Evolutionary conservation across 139 green algal genomes (phyloP).

Genomic region (Volvox africanus): DNA sequence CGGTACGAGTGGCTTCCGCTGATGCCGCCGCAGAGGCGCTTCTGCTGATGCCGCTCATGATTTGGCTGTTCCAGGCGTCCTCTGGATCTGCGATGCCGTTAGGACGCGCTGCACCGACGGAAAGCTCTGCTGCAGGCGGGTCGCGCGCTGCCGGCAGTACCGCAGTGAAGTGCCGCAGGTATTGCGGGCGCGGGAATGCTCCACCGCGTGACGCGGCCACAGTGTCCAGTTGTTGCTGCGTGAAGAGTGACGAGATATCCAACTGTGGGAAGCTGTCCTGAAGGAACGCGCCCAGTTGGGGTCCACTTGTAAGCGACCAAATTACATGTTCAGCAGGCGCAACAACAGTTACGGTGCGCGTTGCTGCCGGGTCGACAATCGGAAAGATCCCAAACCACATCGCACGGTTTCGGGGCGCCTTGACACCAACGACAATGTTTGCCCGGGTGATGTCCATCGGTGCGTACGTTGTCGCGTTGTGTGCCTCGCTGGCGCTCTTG

Average conservation of each 20-base stretch:
- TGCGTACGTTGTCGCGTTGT: no score
- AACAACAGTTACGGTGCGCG: conserved; percentile 36
- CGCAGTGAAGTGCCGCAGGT: conserved; percentile 38
- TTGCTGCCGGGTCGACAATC: not conserved
- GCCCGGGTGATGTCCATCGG: no score
- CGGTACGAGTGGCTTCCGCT: no score
- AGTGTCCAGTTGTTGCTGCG: not conserved
- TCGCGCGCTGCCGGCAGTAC: not conserved
- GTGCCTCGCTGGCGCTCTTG: no score
- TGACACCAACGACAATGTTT: not conserved
- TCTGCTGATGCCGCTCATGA: no score
- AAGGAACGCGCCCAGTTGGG: conserved; percentile 27
- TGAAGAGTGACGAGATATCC: conserved; percentile 13
- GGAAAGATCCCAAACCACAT: conserved; percentile 42
- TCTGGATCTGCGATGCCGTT: no score
- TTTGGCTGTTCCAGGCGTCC: no score
- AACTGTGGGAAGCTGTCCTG: conserved; percentile 42
- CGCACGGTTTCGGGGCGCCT: not conserved
- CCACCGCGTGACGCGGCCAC: conserved; percentile 8
- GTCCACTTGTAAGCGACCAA: not conserved
- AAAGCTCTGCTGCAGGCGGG: no score
- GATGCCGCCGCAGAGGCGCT: no score
- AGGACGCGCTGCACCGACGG: no score
- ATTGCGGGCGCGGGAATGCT: conserved; percentile 40
- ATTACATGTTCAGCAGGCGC: conserved; percentile 20